Evolutionary conservation across 1,139 yeast genomes (phyloP), one percentile per base, ranked within the genome.

Genomic region (Suhomyces wounanorum): DNA sequence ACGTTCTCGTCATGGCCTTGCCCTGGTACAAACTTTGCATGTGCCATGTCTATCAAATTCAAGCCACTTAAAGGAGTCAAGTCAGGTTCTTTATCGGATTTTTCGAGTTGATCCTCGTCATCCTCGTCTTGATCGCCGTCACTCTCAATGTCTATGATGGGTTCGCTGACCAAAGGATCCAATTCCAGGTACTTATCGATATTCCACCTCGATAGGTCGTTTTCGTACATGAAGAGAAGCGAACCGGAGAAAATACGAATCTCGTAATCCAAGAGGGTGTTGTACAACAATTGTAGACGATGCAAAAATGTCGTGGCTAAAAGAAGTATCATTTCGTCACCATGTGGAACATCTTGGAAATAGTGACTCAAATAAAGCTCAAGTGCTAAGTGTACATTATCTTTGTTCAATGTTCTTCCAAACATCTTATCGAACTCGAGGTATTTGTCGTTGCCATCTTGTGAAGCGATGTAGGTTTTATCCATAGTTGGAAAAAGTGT

Each of bases 21-120:
- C 0, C 87, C 89, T 0, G 84, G 81, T 0, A 81, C 77, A 53
- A 80, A 70, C 56, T 74, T 79, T 0, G 97, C 82, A 65, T 92
- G 98, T 0, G 97, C 98, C 75, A 94, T 91, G 66, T 94, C 99
- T 14, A 94, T 90, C 50, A 92, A 61, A 43, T 83, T 77, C 44
- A 90, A 73, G 8, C 82, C 71, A 56, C 89, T 81, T 44, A 83
- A 62, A 1, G 76, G 70, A 13, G 69, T 62, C 3, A 59, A 64
- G 8, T 59, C 67, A 3, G 51, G 58, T 11, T 55, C 62, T 7
- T 63, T 66, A 18, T 8, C 35, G 18, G 11, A 14, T 35, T 13
- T 3, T 35, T 8, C 8, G n/a, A n/a, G n/a, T n/a, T 16, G 14
- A 23, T n/a, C 36, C 2, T 54, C 60, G 14, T 56, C 59, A 6